phyloP scores from a whole-genome alignment of 1,284 basidiomycete species.

The Boletellus sp. region DNA sequence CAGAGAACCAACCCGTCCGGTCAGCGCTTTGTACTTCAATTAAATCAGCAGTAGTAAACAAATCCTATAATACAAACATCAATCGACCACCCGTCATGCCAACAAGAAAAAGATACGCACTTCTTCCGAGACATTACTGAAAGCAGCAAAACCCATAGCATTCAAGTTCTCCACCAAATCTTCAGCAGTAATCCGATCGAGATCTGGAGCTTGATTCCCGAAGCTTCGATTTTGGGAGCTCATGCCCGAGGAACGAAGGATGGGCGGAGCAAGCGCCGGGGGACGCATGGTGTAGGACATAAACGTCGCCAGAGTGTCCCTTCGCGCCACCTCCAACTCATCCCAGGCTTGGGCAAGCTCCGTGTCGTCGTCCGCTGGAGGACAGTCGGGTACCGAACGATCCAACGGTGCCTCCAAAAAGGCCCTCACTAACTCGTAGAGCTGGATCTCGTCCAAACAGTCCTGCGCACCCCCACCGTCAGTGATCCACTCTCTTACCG shows the following conservation, averaged over 20 bases:
- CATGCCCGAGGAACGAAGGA: slow-evolving; percentile 28
- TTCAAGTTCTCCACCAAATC: slow-evolving; percentile 72
- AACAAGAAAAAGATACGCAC: slow-evolving; percentile 35
- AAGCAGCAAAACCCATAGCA: slow-evolving; percentile 67
- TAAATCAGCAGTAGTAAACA: slow-evolving; percentile 70
- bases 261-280: slow-evolving; percentile 28
- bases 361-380: slow-evolving; percentile 35
- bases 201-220: slow-evolving; percentile 56
- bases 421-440: slow-evolving; percentile 51
- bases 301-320: slow-evolving; percentile 46
- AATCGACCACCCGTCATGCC: slow-evolving; percentile 1
- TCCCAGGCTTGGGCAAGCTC: slow-evolving; percentile 47
- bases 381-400: slow-evolving; percentile 42
- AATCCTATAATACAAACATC: slow-evolving; percentile 46
- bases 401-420: slow-evolving; percentile 56
- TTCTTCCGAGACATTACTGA: slow-evolving; percentile 72
- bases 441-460: slow-evolving; percentile 62
- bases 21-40: slow-evolving; percentile 77
- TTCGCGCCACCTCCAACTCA: slow-evolving; percentile 43
- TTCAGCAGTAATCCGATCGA: slow-evolving; percentile 64
- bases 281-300: slow-evolving; percentile 61
- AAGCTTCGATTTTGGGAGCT: slow-evolving; percentile 39
- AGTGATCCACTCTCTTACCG: slow-evolving; percentile 66
- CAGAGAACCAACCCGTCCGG: slow-evolving; percentile 70
- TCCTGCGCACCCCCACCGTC: slow-evolving; percentile 73